phyloP scores from a whole-genome alignment of 371 early-diverging fungal genomes.

The Rhizopus sp. region DNA sequence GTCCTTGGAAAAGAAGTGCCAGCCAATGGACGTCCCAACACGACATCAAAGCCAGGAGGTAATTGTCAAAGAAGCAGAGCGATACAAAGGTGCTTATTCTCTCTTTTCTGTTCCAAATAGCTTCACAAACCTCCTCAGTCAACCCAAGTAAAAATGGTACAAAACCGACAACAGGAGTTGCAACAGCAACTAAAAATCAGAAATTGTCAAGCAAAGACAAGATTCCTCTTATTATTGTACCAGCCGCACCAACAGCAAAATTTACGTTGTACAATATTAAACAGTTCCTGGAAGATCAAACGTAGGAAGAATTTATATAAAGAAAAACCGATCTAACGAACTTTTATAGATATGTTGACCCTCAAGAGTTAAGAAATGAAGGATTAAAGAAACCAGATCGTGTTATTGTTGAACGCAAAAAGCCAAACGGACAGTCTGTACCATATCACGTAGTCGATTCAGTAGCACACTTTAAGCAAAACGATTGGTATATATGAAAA shows the following conservation, averaged over 20 bases:
- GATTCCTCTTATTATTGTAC: constrained; percentile 88
- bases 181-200: constrained; percentile 15
- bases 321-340: neutral
- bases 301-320: constrained; percentile 39
- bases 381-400: constrained; percentile 68
- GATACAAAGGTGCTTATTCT: neutral
- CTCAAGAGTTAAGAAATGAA: constrained; percentile 61
- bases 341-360: constrained; percentile 60
- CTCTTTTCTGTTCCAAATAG: neutral
- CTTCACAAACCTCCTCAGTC: constrained; percentile 11
- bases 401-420: constrained; percentile 59
- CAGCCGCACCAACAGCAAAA: constrained; percentile 81
- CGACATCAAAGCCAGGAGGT: constrained; percentile 16
- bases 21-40: constrained; percentile 1
- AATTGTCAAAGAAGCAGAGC: neutral
- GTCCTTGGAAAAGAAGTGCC: constrained; percentile 24
- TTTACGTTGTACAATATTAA: constrained; percentile 85
- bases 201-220: constrained; percentile 31
- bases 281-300: constrained; percentile 73
- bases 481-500: constrained; percentile 63
- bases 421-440: constrained; percentile 46
- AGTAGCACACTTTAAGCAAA: constrained; percentile 64
- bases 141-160: constrained; percentile 3
- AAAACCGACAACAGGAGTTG: neutral
- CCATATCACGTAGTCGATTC: constrained; percentile 74